phyloP scores from a whole-genome alignment of 208 protist genomes.

The Angomonas desouzai region DNA sequence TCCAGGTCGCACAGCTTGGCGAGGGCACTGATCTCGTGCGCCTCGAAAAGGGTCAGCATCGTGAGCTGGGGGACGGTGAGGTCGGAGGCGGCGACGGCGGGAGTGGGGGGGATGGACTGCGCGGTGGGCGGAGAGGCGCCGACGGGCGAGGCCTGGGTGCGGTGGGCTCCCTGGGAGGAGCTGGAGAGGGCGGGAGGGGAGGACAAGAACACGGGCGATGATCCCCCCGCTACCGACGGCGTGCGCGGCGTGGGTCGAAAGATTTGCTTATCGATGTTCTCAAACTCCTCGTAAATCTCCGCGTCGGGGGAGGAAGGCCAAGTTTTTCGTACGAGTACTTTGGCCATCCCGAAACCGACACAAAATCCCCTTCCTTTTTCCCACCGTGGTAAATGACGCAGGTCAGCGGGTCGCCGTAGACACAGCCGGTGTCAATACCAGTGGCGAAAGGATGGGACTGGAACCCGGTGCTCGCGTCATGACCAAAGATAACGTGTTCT shows the following conservation, averaged over 20 bases:
- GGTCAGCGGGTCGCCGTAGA: conserved; percentile 81
- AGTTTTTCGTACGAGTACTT: conserved; percentile 57
- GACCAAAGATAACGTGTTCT: conserved; percentile 84
- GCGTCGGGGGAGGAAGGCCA: conserved; percentile 69
- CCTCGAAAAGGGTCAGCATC: background rate
- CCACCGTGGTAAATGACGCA: conserved; percentile 60
- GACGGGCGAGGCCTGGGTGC: background rate
- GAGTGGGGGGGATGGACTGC: background rate
- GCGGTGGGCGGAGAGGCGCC: background rate
- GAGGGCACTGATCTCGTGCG: background rate
- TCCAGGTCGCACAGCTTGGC: background rate
- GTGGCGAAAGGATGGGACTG: conserved; percentile 65
- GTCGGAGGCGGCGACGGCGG: background rate
- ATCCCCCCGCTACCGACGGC: conserved; percentile 39
- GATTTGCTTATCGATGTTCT: conserved; percentile 52
- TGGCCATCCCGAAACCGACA: conserved; percentile 68
- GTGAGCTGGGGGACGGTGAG: background rate
- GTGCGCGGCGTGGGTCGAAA: conserved; percentile 53
- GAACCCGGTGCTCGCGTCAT: conserved; percentile 79
- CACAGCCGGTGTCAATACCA: conserved; percentile 90
- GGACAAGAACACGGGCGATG: conserved; percentile 44
- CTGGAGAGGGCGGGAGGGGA: conserved; percentile 52
- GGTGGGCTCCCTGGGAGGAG: conserved; percentile 26
- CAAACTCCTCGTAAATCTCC: conserved; percentile 62
- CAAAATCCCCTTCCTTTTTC: conserved; percentile 40